Evolutionary conservation across 495 filamentous ascomycete species (phyloP).

Genomic region (Neurospora sp.): DNA sequence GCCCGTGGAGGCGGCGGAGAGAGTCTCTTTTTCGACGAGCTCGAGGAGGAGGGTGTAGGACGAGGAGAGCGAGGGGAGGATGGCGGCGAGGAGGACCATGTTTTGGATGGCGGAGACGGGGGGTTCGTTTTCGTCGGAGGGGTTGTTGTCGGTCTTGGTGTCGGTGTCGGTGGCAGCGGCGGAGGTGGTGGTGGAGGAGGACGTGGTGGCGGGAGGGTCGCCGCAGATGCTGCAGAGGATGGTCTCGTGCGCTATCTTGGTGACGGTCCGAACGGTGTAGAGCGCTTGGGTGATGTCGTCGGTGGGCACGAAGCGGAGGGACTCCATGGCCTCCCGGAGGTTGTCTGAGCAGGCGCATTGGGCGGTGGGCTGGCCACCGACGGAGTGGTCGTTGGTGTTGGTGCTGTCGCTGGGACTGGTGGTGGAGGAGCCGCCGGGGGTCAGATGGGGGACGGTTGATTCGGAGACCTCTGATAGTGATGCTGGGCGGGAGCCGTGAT

Average conservation of each 20-base stretch:
- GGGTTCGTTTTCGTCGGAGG: constrained; percentile 2
- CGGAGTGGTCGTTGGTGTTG: neutral
- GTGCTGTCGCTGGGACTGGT: neutral
- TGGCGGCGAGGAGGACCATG: constrained; percentile 55
- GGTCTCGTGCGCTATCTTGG: constrained; percentile 44
- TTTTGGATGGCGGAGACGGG: constrained; percentile 45
- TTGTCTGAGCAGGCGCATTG: constrained; percentile 28
- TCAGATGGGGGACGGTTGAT: neutral
- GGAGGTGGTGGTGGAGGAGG: neutral
- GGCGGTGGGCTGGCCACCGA: neutral
- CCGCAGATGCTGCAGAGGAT: constrained; percentile 51
- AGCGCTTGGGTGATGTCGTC: constrained; percentile 35
- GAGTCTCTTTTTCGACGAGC: constrained; percentile 35
- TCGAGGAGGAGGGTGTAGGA: constrained; percentile 40
- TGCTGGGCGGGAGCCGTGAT: neutral
- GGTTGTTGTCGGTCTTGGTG: constrained; percentile 22
- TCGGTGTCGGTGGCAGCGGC: neutral
- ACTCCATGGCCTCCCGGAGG: constrained; percentile 35
- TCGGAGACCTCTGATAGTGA: neutral
- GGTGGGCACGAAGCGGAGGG: constrained; percentile 34
- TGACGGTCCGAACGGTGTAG: constrained; percentile 46
- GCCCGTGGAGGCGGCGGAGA: constrained; percentile 25
- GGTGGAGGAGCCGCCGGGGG: neutral
- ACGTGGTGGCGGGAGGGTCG: constrained; percentile 22
- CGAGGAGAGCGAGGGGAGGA: constrained; percentile 53